Evolutionary conservation across 139 green algal species (phyloP).

Genomic region (Microglena sp.): DNA sequence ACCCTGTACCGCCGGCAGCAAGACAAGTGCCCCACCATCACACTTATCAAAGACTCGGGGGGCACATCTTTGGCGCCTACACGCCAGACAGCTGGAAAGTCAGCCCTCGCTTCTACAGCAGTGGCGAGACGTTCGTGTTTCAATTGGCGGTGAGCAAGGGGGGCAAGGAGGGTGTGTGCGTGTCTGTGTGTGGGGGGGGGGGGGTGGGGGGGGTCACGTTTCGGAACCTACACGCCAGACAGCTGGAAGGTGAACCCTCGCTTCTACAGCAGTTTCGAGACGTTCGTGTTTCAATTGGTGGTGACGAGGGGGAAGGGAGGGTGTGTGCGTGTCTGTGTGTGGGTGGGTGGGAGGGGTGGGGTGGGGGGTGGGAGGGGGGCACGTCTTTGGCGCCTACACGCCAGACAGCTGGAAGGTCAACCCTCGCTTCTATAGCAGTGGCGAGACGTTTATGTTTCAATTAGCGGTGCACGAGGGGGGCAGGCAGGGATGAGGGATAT

Average conservation of each 20-base stretch:
- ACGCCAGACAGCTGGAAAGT: conserved; percentile 55
- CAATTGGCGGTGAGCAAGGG: conserved; percentile 50
- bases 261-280: conserved; percentile 74
- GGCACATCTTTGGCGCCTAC: conserved; percentile 63
- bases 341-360: too few relatives aligned
- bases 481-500: too few relatives aligned
- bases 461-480: too few relatives aligned
- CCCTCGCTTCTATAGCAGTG: conserved; percentile 67
- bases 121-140: conserved; percentile 77
- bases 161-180: not conserved
- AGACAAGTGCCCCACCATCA: conserved; percentile 16
- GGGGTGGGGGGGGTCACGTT: too few relatives aligned
- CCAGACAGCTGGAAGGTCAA: conserved; percentile 53
- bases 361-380: too few relatives aligned
- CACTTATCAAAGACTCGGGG: conserved; percentile 32
- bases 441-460: conserved; percentile 78
- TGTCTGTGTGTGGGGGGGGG: too few relatives aligned
- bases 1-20: conserved; percentile 46
- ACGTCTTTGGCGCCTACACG: conserved; percentile 69
- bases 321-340: too few relatives aligned
- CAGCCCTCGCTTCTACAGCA: conserved; percentile 63
- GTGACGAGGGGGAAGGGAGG: too few relatives aligned
- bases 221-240: conserved; percentile 65
- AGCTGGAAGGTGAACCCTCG: conserved; percentile 47
- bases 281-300: conserved; percentile 73